Evolutionary conservation across 257 asterid genomes (phyloP), one percentile per base, ranked within the genome.

Genomic region (Capsicum baccatum): DNA sequence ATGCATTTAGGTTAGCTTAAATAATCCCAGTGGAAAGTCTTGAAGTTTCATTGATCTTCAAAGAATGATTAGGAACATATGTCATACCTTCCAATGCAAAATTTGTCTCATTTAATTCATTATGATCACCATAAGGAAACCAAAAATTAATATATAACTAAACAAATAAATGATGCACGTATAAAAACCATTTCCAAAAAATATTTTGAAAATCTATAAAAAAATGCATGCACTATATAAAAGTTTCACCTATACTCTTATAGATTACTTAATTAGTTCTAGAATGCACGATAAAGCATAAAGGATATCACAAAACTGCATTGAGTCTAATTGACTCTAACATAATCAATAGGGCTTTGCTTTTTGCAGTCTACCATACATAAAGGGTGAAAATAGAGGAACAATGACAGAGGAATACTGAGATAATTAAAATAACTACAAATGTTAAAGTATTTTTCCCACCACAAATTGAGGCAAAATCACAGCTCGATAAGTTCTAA

Each of bases 41-140:
- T 17, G 99, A 90, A 48, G 97, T 93, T 86, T 98, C 94, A 91
- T 92, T 85, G 69, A 97, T 97, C 94, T 95, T 94, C 88, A 97
- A 92, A 15, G 98, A 91, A 82, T 92, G 97, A 88, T 97, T 98
- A 7, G 99, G 98, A 87, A 94, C 85, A 83, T 91, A 97, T 10
- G 97, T 89, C 76, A 90, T 83, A 83, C 98, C 99, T 95, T 93
- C 63, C 85, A 90, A 12, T n/a, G 48, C 73, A 79, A 39, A 83
- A 13, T 57, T n/a, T 66, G 63, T 76, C 5, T 76, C 81, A 26
- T 19, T 76, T 13, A 12, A 52, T 76, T 50, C 62, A 52, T 74
- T 9, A 68, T 68, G 54, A 39, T 14, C 54, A 39, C 54, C 52
- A 68, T 42, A 39, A 39, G 39, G 55, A 15, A 69, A 37, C 37